Base-by-base conservation (phyloP, 352 stramenopile genomes). In the Globisporangium recalcitrans region DNA sequence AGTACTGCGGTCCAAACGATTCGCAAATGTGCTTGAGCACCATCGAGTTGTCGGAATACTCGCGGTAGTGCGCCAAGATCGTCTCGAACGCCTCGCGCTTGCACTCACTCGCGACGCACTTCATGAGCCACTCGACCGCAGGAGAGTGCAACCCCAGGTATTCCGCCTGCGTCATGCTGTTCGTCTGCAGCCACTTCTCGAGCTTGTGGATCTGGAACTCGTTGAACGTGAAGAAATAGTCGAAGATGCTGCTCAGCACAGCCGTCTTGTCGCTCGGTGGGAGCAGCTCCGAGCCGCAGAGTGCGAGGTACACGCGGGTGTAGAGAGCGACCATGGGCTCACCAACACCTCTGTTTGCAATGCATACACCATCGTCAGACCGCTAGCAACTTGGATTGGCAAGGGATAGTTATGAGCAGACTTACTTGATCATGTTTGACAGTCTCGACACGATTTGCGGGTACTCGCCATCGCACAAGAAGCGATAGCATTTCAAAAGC, bases 391-490 rank as follows among this genome's bases (percentile, higher is more conserved):
- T 62, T n/a, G n/a, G n/a, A n/a, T n/a, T n/a, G n/a, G 27, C 7
- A 26, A 26, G 14, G 29, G 10, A 49, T 0, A 49, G 56, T 51
- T 14, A 61, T 1, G 24, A 4, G 49, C 29, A 60, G 52, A 68
- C 70, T 21, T 82, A 91, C 83, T 91, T 92, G 72, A 93, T 92
- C 84, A 93, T 94, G 60, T 89, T 94, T 44, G 83, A 90, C 6
- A 93, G 55, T 0, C 87, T 78, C 8, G 80, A 67, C 22, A 96
- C 75, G 58, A 97, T 96, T 48, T 92, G 82, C 0, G 77, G 71
- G 68, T 92, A 97, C 44, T 97, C 91, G n/a, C 75, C 80, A 65
- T 96, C 88, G 54, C 82, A 91, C 16, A 98, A 72, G 63, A 97
- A 98, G 1, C 85, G 79, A 63, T 97, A 97, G 58, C 85, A 97